A percentile compares a stretch with the other conserved stretches of the same genome.
phyloP scores from a whole-genome alignment of 202 grass and related monocot species.

The Carex sylvatica region DNA sequence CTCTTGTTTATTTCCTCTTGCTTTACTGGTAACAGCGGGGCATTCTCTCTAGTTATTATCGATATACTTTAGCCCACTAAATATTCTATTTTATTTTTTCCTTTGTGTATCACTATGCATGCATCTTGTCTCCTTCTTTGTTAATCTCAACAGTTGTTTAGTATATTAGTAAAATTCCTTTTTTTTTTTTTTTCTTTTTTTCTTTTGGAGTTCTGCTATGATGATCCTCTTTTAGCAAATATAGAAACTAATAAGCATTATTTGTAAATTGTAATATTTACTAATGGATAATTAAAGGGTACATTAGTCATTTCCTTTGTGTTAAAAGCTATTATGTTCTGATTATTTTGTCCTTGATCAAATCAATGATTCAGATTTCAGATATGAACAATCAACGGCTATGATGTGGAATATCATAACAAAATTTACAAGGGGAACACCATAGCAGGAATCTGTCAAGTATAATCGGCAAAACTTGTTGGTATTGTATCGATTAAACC shows the following conservation, averaged over 20 bases:
- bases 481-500: slow-evolving; percentile 21
- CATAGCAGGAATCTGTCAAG: background rate
- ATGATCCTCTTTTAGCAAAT: background rate
- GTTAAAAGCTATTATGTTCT: background rate
- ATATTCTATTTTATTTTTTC: background rate
- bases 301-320: background rate
- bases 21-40: too few relatives aligned
- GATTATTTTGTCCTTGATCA: background rate
- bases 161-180: background rate
- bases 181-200: too few relatives aligned
- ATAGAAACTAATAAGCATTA: background rate
- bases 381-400: slow-evolving; percentile 14
- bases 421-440: slow-evolving; percentile 6
- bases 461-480: slow-evolving; percentile 36
- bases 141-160: background rate
- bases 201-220: background rate
- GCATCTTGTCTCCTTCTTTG: background rate
- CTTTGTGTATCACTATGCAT: background rate
- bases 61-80: background rate
- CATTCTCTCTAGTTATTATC: background rate
- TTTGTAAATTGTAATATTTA: background rate
- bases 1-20: too few relatives aligned
- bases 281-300: background rate
- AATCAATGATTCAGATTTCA: slow-evolving; percentile 5
- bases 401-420: slow-evolving; percentile 1